Evolutionary conservation across 176 grass and related monocot species (phyloP), one percentile per base, ranked within the genome.

Genomic region (Chrysopogon serrulatus): DNA sequence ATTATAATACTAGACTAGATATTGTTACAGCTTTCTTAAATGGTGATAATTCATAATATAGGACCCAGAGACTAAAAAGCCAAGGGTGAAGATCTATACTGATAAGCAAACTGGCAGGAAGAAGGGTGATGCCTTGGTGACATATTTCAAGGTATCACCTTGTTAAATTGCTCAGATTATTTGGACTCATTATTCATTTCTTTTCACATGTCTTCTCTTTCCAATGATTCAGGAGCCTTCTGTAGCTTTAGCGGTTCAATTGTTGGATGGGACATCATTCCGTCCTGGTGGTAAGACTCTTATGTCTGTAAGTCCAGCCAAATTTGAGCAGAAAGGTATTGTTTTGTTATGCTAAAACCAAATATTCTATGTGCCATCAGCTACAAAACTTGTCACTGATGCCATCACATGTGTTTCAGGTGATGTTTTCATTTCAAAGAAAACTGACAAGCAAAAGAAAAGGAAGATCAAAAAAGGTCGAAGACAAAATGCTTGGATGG

Each of bases 401-500:
- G 35, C 47, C 9, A 75, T 66, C 27, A 18, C 6, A 53, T 81
- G 1, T 74, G 23, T 68, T 90, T 65, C 77, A 98, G 90, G 95
- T 78, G 76, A 95, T 21, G 75, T 88, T 60, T 98, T 98, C 12
- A 48, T 98, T 47, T 21, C 90, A 70, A 98, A 95, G 78, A 94
- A 93, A 68, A 47, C 70, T 41, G 95, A 98, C 87, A 98, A 92
- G 72, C 86, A 88, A 82, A 97, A 92, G 86, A 97, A 94, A 82
- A 97, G 76, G 90, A 97, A 94, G 89, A 71, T 67, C 40, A 97
- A 97, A 97, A 82, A 92, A 85, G 49, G 92, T 94, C 51, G 90
- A 92, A 72, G 86, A 94, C 82, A 97, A 94, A 83, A 94, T 97
- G 84, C 90, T 97, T 78, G 90, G 95, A 91, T 97, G 95, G 95